These are phyloP conservation scores for Talaromyces sp. DNA, from an alignment of 2,329 filamentous ascomycete species.

Conservation along the genomic window DNA sequence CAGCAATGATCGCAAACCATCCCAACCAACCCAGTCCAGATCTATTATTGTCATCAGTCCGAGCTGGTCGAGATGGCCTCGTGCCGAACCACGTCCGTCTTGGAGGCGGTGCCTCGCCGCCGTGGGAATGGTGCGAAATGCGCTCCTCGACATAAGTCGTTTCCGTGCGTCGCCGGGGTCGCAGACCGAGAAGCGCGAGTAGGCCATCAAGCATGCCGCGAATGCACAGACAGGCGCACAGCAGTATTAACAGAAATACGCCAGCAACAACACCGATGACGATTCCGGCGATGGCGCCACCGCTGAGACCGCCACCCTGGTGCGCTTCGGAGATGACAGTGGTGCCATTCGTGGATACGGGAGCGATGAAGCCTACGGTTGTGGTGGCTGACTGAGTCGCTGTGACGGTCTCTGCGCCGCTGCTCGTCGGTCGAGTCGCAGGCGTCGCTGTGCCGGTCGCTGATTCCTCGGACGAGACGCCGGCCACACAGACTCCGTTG, in stretches of 20 bases:
- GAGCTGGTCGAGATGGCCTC: conserved; percentile 31
- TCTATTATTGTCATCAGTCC: conserved; percentile 37
- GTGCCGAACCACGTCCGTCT: conserved; percentile 43
- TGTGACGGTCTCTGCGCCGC: conserved; percentile 42
- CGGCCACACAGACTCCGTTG: conserved; percentile 39
- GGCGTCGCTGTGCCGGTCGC: conserved; percentile 38
- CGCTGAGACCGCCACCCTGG: conserved; percentile 41
- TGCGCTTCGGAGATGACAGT: conserved; percentile 32
- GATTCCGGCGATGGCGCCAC: conserved; percentile 51
- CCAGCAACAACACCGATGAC: conserved; percentile 49
- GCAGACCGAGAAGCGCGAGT: conserved; percentile 42
- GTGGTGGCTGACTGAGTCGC: conserved; percentile 40
- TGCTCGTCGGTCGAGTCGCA: conserved; percentile 46
- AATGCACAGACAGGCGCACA: conserved; percentile 45
- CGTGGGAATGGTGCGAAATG: conserved; percentile 34
- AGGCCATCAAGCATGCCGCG: conserved; percentile 40
- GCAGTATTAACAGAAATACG: conserved; percentile 43
- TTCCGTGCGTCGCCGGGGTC: conserved; percentile 36
- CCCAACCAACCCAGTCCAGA: conserved; percentile 38
- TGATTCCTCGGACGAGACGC: conserved; percentile 40
- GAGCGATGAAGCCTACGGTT: conserved; percentile 46
- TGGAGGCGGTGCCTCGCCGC: conserved; percentile 26
- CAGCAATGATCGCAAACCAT: conserved; percentile 42
- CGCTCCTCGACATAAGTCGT: conserved; percentile 41
- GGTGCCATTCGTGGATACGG: conserved; percentile 43